phyloP scores from a whole-genome alignment of 371 early-diverging fungal genomes.

The Mitosporidium daphniae region DNA sequence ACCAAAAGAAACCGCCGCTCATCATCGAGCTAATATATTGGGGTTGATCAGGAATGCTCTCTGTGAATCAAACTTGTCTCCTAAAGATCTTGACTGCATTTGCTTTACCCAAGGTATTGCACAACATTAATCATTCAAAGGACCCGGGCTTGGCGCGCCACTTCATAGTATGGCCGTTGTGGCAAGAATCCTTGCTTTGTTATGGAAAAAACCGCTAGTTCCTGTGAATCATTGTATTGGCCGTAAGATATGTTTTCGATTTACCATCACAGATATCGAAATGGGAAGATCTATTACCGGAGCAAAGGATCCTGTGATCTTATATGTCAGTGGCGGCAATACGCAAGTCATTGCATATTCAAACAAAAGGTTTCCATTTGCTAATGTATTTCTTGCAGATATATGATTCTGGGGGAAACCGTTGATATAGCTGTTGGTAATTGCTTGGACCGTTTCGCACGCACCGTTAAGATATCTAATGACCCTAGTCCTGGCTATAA shows the following conservation, averaged over 20 bases:
- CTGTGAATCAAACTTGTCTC: conserved; percentile 23
- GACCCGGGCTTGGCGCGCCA: conserved; percentile 97
- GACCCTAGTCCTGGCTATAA: conserved; percentile 93
- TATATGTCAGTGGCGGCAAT: conserved; percentile 98
- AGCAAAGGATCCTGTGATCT: conserved; percentile 71
- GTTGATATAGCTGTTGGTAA: conserved; percentile 97
- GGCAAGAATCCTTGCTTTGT: conserved; percentile 55
- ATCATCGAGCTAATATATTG: conserved; percentile 54
- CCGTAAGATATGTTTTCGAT: conserved; percentile 12
- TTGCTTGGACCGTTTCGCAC: conserved; percentile 85
- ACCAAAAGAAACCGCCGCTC: conserved; percentile 74
- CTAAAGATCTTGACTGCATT: conserved; percentile 46
- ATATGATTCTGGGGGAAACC: conserved; percentile 95
- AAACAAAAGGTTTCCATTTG: conserved; percentile 17
- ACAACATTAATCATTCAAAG: conserved; percentile 6
- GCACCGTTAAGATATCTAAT: conserved; percentile 60
- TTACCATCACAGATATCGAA: conserved; percentile 40
- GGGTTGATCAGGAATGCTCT: conserved; percentile 36
- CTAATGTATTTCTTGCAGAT: conserved; percentile 8
- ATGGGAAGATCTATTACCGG: conserved; percentile 95
- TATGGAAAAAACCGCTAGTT: conserved; percentile 69
- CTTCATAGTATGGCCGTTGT: conserved; percentile 59
- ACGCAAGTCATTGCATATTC: conserved; percentile 96
- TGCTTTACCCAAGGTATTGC: conserved; percentile 61
- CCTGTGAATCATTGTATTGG: conserved; percentile 97